Evolutionary conservation across 257 asterid species (phyloP), one percentile per base, ranked within the genome.

Genomic region (Fraxinus cuspidata): DNA sequence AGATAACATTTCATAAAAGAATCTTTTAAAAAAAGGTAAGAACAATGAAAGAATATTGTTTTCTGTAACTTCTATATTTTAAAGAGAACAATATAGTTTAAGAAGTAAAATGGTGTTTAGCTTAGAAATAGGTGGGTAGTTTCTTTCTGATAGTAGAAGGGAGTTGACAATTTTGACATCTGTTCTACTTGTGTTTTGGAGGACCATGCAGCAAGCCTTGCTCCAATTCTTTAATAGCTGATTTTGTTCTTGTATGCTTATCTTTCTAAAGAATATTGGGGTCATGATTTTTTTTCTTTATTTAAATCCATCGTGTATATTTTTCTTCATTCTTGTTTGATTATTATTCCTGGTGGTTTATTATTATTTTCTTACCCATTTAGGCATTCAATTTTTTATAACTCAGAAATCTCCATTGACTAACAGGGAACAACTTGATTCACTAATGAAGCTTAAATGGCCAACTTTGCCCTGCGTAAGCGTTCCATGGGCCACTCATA

Each of bases 401-500:
- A 80, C 80, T 77, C 78, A 77, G 82, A 84, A 64, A 73, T 85
- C 83, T 84, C 88, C 86, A 87, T 85, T 92, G 88, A 79, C 84
- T 81, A 84, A 86, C 97, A 92, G 99, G 97, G 90, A 84, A 85
- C 92, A 92, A 81, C 87, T 92, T 71, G 96, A 87, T 80, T 87
- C 89, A 64, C 85, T 96, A 71, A 84, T 74, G 90, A 90, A 91
- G 87, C 93, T 86, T 83, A 86, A 85, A 23, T 96, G 97, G 98
- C 98, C 97, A 72, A 74, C 80, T 79, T 79, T 96, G 86, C 85
- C 86, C 51, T 75, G 90, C 81, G 86, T 85, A 83, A 87, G 87
- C 80, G 92, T 96, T 84, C 98, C 99, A 42, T 96, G 99, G 99
- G 90, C 94, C 71, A 77, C 96, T 67, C 89, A 88, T 83, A 71